Evolutionary conservation across 179 eudicot species (phyloP), one percentile per base, ranked within the genome.

Genomic region (Beta lomatogona): DNA sequence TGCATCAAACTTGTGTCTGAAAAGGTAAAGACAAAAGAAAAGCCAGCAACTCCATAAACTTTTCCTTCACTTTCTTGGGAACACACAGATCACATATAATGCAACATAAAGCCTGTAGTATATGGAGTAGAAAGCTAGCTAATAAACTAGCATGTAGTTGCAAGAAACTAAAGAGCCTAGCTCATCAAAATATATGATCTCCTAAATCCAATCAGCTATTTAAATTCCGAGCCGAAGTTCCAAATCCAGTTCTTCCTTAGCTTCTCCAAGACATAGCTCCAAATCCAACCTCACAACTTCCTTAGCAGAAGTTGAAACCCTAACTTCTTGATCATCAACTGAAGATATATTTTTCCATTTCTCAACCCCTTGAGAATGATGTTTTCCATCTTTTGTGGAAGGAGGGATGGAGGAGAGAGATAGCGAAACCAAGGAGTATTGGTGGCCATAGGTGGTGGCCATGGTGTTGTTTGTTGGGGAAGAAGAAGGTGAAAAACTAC

Each of bases 191-290:
- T n/a, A n/a, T n/a, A n/a, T 16, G 18, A 15, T 4, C 64, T 60
- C 22, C 19, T n/a, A 9, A 60, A 58, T 15, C 10, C n/a, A 69
- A n/a, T 58, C 48, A 66, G 64, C 18, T 21, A 50, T 77, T 48
- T 52, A 82, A 77, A 85, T 57, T 41, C 98, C 93, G 66, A 94
- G 93, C 70, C 98, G 88, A 82, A 94, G 94, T 83, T 94, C 97
- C 91, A 94, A 90, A 87, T 94, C 98, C 81, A 93, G 78, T 76
- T 90, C 93, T 84, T 91, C 89, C 85, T 88, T 86, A 14, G 84
- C 78, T 83, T 87, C 89, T 59, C 86, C 81, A 66, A 90, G 84
- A 70, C 89, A 85, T 84, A 87, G 78, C 73, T 84, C 87, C 85
- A 90, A 79, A 50, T 86, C 94, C 84, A 88, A 71, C 76, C 80